Conservation (phyloP, 129 eudicot species). For the Centella asiatica region DNA sequence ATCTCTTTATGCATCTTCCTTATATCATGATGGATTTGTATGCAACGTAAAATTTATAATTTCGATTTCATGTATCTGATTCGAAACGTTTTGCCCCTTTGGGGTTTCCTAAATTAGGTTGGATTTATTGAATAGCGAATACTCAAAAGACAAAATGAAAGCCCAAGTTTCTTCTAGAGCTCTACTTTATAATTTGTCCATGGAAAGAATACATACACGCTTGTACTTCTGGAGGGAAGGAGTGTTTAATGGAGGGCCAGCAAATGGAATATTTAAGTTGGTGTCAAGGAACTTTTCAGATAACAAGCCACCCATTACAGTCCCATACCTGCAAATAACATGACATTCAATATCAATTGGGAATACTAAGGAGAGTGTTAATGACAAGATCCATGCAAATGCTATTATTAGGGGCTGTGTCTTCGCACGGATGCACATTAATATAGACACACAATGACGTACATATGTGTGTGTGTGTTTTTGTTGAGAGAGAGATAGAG, state of each 20-base stretch:
- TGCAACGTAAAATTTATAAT: no score
- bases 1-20: not conserved
- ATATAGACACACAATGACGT: not conserved
- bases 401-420: not conserved
- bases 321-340: conserved; percentile 72
- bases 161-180: not conserved
- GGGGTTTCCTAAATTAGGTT: not conserved
- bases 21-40: no score
- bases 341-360: not conserved
- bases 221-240: conserved; percentile 98
- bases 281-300: conserved; percentile 96
- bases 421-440: not conserved
- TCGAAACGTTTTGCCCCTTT: not conserved
- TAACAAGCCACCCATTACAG: conserved; percentile 96
- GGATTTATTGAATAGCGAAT: not conserved
- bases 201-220: conserved; percentile 39
- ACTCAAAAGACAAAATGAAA: not conserved
- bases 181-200: not conserved
- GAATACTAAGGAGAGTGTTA: not conserved
- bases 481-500: conserved; percentile 16
- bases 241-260: conserved; percentile 93
- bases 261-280: conserved; percentile 84
- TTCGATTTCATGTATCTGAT: not conserved
- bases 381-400: not conserved
- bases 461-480: not conserved